These are phyloP conservation scores for Nyssa sinensis DNA, from an alignment of 148 eudicot genomes.

Conservation along the genomic window DNA sequence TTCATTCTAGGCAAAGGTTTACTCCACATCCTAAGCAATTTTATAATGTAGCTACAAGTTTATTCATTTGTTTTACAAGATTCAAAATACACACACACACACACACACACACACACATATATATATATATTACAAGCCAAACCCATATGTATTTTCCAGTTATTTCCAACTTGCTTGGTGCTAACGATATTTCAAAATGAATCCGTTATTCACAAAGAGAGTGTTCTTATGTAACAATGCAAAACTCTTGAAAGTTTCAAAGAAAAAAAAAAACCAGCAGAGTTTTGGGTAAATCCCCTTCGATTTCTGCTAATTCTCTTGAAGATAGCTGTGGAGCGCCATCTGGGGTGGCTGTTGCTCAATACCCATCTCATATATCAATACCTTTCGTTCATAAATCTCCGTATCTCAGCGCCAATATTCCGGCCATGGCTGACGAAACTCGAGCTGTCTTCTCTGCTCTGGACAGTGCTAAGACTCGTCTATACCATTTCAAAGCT, in stretches of 20 bases:
- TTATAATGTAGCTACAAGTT: too few species aligned
- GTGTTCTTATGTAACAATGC: not conserved
- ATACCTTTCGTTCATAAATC: not conserved
- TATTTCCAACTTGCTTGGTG: not conserved
- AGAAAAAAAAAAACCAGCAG: not conserved
- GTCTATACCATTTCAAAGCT: slow-evolving; percentile 14
- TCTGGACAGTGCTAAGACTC: slow-evolving; percentile 17
- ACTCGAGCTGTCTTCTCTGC: slow-evolving; percentile 8
- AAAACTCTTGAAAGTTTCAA: not conserved
- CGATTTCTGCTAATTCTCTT: too few species aligned
- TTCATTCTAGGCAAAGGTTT: too few species aligned
- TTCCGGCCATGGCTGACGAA: not conserved
- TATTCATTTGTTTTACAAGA: too few species aligned
- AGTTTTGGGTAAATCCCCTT: too few species aligned
- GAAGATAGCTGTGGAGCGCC: too few species aligned
- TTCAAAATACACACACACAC: too few species aligned
- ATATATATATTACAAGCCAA: too few species aligned
- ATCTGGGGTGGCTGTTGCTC: too few species aligned
- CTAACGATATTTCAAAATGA: not conserved
- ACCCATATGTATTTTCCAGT: not conserved
- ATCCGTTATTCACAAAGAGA: not conserved
- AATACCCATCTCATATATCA: not conserved
- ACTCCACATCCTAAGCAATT: too few species aligned
- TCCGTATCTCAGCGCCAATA: not conserved
- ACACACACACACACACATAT: too few species aligned